phyloP scores from a whole-genome alignment of 345 rosid species.

The Toxicodendron radicans region DNA sequence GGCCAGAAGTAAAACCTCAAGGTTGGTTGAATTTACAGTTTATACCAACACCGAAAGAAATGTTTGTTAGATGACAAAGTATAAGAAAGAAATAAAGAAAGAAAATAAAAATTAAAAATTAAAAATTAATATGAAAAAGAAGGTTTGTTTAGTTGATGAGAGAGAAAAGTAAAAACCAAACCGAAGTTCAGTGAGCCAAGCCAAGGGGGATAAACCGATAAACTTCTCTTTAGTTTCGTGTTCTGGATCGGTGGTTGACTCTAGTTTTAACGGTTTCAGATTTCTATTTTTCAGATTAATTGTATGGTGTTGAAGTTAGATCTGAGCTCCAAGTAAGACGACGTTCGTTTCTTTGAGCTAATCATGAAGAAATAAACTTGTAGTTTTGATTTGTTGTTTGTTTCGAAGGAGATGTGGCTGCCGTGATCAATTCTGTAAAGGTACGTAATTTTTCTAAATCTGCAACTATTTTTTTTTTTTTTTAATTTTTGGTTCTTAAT shows the following conservation, averaged over 20 bases:
- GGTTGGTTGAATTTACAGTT: conserved; percentile 47
- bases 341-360: too few relatives aligned
- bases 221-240: conserved; percentile 18
- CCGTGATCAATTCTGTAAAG: conserved; percentile 14
- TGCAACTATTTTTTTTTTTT: neutral
- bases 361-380: neutral
- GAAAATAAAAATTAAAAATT: conserved; percentile 12
- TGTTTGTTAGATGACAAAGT: conserved; percentile 36
- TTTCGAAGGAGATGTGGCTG: conserved; percentile 17
- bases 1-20: conserved; percentile 36
- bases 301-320: neutral
- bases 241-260: conserved; percentile 15
- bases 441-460: conserved; percentile 14
- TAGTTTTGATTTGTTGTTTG: neutral
- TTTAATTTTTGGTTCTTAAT: neutral
- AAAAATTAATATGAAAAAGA: neutral
- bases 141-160: neutral
- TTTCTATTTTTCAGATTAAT: neutral
- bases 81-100: neutral
- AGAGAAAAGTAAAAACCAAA: conserved; percentile 21
- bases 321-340: conserved; percentile 3
- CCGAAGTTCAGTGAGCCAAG: neutral
- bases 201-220: conserved; percentile 17
- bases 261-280: neutral
- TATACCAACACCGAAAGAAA: conserved; percentile 46